phyloP scores from a whole-genome alignment of 768 basidiomycete genomes.

The Psilocybe cubensis region DNA sequence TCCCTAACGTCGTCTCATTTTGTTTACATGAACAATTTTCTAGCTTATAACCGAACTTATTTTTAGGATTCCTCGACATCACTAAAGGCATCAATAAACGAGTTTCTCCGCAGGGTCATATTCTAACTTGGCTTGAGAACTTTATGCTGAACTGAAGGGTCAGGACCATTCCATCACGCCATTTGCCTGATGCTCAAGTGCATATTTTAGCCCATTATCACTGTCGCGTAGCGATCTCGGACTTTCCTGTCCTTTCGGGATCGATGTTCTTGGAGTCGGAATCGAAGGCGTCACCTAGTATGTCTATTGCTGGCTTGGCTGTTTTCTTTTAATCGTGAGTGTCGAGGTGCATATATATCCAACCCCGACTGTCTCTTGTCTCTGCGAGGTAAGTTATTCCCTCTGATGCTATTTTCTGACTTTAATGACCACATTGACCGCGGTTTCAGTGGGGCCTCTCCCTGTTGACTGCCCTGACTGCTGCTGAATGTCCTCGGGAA shows the following conservation, averaged over 20 bases:
- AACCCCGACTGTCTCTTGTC: neutral
- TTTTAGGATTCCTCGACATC: neutral
- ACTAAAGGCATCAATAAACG: neutral
- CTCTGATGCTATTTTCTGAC: slow-evolving; percentile 15
- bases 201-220: slow-evolving; percentile 1
- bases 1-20: neutral
- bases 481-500: slow-evolving; percentile 20
- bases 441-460: slow-evolving; percentile 3
- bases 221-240: slow-evolving; percentile 13
- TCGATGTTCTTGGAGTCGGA: neutral
- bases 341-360: slow-evolving; percentile 6
- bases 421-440: slow-evolving; percentile 5
- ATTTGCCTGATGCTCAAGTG: neutral
- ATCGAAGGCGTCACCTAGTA: neutral
- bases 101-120: neutral
- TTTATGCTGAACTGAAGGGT: slow-evolving; percentile 7
- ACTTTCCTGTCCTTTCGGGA: slow-evolving; percentile 11
- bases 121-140: slow-evolving; percentile 7
- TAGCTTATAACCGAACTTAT: neutral
- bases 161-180: neutral
- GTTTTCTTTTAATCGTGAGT: slow-evolving; percentile 4
- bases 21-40: neutral
- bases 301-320: slow-evolving; percentile 4
- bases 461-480: neutral
- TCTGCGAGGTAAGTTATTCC: slow-evolving; percentile 19